Evolutionary conservation across 1,139 yeast genomes (phyloP), one percentile per base, ranked within the genome.

Genomic region (Blastobotrys persicus): DNA sequence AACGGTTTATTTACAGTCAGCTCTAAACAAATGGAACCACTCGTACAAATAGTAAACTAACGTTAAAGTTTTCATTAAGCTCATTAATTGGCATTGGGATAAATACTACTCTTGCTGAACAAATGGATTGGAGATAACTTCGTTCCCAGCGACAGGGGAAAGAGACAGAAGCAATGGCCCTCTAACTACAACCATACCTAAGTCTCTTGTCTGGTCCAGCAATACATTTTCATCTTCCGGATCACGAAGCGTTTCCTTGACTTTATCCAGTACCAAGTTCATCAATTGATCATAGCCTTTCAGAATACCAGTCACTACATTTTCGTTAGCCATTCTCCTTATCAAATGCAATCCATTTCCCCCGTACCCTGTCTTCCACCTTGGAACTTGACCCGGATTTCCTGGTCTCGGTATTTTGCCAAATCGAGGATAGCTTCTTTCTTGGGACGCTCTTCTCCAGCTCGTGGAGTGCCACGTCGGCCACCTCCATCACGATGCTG

Each of bases 251-350:
- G 64, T 58, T 66, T 92, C 97, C 44, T 77, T 76, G 11, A 87
- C 91, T 42, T 89, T 83, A 61, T 89, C 96, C 58, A 92, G 77
- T 6, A 92, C 98, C 59, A 92, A 75, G 70, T 92, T 92, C 95
- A 91, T 85, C 67, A 89, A 76, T 67, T 87, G 95, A 66, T 92
- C 98, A 65, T 78, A 89, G 16, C 98, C 98, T 61, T 86, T 88
- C 59, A 92, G 76, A 0, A 73, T 70, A 19, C 98, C 98, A 20
- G 77, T 75, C 7, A 91, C 83, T 64, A 39, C 4, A 20, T 9
- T 13, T 11, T 6, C 9, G 49, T 47, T 48, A 42, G 45, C 41
- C 34, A 18, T 14, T 16, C 17, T 23, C 7, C 11, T 42, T 35
- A 17, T 31, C 18, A 31, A n/a, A 31, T 31, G 13, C 13, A 16